Evolutionary conservation across 2,329 filamentous ascomycete genomes (phyloP), one percentile per base, ranked within the genome.

Genomic region (Cladophialophora immunda): DNA sequence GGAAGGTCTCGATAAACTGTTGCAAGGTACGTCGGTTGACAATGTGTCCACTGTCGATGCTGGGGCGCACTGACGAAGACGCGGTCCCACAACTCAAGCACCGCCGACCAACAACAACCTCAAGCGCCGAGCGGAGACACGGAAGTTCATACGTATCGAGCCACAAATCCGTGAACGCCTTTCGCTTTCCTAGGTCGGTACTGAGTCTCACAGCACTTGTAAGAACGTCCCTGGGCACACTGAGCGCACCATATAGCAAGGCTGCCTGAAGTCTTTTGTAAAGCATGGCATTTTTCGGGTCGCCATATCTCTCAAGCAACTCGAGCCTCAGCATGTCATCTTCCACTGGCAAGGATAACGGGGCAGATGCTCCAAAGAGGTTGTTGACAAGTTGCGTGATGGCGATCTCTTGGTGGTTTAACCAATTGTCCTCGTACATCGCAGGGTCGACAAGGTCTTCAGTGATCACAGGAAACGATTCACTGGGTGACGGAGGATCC

Each of bases 381-480:
- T 79, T 79, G 74, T 90, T 90, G 55, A 87, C 75, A 6, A 89
- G 78, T 72, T 89, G 87, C 0, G 86, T 86, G 53, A 90, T 83
- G 41, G 86, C 84, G 25, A 85, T 78, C 73, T 90, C 87, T 72
- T 90, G 87, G 67, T 89, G 84, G 13, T 79, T 81, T 41, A 90
- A 83, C 87, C 87, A 90, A 64, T 84, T 81, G 54, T 89, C 86
- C 72, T 89, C 87, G 73, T 89, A 89, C 69, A 90, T 79, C 61
- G 84, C 81, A n/a, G 86, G 81, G 56, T 84, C 83, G 2, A 79
- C 77, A 29, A 89, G 79, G 70, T 87, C 81, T 66, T 89, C 85
- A 0, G 76, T 72, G 3, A 89, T 76, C 3, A 87, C 75, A 1
- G 85, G 84, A 72, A 86, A 88, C 57, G 81, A 77, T 9, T 73